Base-by-base conservation (phyloP, 75 land plant genomes). In the Pseudotsuga menziesii region DNA sequence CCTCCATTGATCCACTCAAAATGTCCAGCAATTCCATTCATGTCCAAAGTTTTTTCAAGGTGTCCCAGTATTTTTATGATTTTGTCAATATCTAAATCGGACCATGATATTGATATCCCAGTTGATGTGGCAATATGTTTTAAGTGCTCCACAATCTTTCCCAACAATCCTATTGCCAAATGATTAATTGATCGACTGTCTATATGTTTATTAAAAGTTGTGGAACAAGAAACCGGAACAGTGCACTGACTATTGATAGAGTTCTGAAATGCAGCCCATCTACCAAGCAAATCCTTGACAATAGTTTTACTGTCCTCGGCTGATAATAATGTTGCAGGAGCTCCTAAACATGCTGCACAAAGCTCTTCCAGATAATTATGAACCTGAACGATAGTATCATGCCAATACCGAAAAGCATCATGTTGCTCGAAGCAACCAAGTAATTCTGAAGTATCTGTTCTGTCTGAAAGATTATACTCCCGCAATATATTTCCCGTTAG, bases 361-460 rank as follows among this genome's bases (percentile, higher is more conserved):
- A 75, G 85, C 60, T 89, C 86, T 32, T 78, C 69, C 12, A 91
- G 58, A 76, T 85, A 89, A 7, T 81, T 15, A 57, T 87, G 89
- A 83, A 87, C 76, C 66, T 87, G 74, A 60, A 75, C 20, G 66
- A 87, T 75, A 29, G 75, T 82, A 61, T 67, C 78, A 20, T 84
- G 89, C 80, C 80, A 91, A 64, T 73, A 75, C 27, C 92, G 96
- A 27, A 87, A 83, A 36, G 84, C 82, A 86, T 90, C 89, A 82
- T 89, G 86, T 77, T 97, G 99, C 85, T 97, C 99, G 89, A 97
- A 97, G 75, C 96, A 95, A 41, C 99, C 99, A 78, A 97, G 94
- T 69, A 97, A 59, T 72, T 97, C 99, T 62, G 98, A 89, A 69
- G 97, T 93, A 77, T 97, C 99, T 64, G 99, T 91, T 17, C 88